Evolutionary conservation across 257 asterid species (phyloP), one percentile per base, ranked within the genome.

Genomic region (Scutellaria barbata): DNA sequence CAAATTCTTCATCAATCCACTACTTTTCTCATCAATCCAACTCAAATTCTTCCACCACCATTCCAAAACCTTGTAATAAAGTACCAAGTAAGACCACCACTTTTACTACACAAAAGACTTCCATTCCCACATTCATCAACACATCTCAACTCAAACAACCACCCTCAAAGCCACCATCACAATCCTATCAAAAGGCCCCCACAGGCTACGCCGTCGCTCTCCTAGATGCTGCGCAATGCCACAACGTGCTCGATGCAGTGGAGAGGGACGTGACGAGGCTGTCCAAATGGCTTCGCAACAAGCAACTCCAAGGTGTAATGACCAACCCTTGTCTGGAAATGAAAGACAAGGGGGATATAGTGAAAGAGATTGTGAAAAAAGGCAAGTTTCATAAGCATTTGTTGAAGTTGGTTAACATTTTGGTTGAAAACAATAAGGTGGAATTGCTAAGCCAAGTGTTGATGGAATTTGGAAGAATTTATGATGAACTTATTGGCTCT

Each of bases 151-250:
- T 37, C 73, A 76, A 69, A 71, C 35, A 30, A 3, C 81, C 48
- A 40, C 50, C 73, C 69, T 10, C 77, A 40, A 56, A 16, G 35
- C 35, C 35, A 5, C 25, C 25, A 22, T 22, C 25, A 22, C 25
- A 22, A 22, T 41, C 63, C 63, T 81, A 80, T 39, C 63, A 42
- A 0, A 76, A 50, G 18, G 73, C 88, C 6, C 77, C 88, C 75
- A 79, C 84, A 35, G 92, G 92, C 60, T 87, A 87, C 46, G 92
- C 92, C 40, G 85, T 80, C 11, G 89, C 92, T 2, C 86, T 87
- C 25, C 46, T 87, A n/a, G 92, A 84, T 35, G 45, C 51, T n/a
- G 86, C 84, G 7, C 78, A 76, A 6, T 33, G 57, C 56, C 80
- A 62, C 75, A 41, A 73, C 72, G 75, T 67, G 17, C 81, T 79